Base-by-base conservation (phyloP, 306 rosid species). In the Pterocarpus macrocarpus region DNA sequence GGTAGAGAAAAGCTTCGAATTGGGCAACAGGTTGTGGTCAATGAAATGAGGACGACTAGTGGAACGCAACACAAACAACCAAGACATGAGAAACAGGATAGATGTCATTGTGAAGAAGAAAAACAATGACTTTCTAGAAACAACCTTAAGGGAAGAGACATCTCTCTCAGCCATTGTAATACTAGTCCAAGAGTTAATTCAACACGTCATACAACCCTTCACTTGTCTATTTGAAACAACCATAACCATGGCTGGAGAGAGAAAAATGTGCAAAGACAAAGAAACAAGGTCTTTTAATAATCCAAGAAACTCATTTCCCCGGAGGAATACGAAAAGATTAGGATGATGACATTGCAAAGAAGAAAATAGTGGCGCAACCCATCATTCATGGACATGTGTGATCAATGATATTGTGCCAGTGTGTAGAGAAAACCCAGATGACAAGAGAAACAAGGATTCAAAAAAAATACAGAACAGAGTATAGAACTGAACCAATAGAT, bases 51-150 rank as follows among this genome's bases (percentile, higher is more conserved):
- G 79, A 49, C 53, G 75, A 61, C 47, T 65, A 5, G 91, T 71
- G 13, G 96, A 91, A 17, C 88, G 85, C 80, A 91, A 57, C 56
- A 93, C 88, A 22, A 84, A 88, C 83, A 90, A 83, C 92, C 90
- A 88, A 4, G 94, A 91, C 22, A 90, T 76, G 33, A 88, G 3
- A 73, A 91, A 91, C 76, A 93, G 7, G 7, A 78, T 8, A 13
- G 91, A 89, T n/a, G 86, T 84, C 49, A 83, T 47, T 36, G 87
- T 38, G 59, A 93, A 88, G 41, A 93, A 82, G 47, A 80, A 81
- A 56, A 91, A 2, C 61, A 90, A 43, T 69, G 91, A 81, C 34
- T 83, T 91, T 12, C 92, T 73, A 55, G 89, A 87, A 86, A 81
- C 13, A 77, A 78, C 63, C 65, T 81, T 83, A 4, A 68, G 7